Evolutionary conservation across 805 yeast genomes (phyloP), one percentile per base, ranked within the genome.

Genomic region (Metschnikowia kofuensis): DNA sequence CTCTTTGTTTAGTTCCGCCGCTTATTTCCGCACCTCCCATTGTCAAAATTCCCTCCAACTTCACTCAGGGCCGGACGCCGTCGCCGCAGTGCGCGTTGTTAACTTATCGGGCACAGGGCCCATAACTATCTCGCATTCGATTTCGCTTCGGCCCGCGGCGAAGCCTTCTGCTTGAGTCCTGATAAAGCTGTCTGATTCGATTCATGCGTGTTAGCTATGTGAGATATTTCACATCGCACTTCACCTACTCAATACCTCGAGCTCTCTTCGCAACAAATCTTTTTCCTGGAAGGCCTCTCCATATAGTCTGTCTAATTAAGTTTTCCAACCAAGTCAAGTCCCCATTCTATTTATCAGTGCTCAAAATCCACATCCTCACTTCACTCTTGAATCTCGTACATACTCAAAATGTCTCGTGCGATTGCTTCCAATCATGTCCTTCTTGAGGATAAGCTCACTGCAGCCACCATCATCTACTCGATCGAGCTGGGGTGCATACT

Each of bases 401-500:
- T 4, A 14, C 39, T 44, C 7, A 12, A 7, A 34, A 81, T 82
- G 85, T 77, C 83, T 12, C 71, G 77, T 55, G 90, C 92, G 2
- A 66, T 87, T 27, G 69, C 86, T 0, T 86, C 92, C 0, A 65
- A 69, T 9, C 71, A 72, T 14, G 90, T 84, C 14, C 77, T 85
- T 30, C 54, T 83, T 13, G 75, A 72, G 14, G 79, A 69, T 35
- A 48, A 59, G 38, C 55, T 80, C 1, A 59, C 57, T 2, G 80
- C 87, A 1, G 91, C 90, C 30, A 85, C 92, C 7, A 66, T 87
- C 21, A 73, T 87, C 30, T 87, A 75, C 62, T 82, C 88, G 28
- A 38, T 57, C 13, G 70, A 67, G 42, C 55, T 74, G 26, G 79
- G 79, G 12, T 82, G 79, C 57, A 84, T 89, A 49, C 64, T 84